Base-by-base conservation (phyloP, 2,329 filamentous ascomycete genomes). In the Pseudogymnoascus sp. region DNA sequence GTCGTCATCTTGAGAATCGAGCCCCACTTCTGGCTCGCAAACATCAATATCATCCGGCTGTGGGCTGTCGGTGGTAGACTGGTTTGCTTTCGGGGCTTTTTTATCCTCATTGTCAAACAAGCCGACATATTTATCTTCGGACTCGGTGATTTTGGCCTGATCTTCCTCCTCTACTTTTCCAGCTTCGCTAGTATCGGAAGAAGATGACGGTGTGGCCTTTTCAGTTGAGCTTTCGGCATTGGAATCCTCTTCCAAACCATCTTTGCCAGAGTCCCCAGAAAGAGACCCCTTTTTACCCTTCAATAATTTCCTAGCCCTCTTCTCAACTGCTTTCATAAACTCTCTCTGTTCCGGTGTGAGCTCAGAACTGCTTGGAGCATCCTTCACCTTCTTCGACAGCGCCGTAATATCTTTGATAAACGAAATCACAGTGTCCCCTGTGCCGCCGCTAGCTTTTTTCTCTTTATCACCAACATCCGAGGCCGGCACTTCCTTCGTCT, bases 261-360 rank as follows among this genome's bases (percentile, higher is more conserved):
- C 38, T 60, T 69, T 71, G 7, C 42, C 11, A 3, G 63, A n/a
- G 17, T 65, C 26, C 2, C 67, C 44, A 2, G 67, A 64, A 13
- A 61, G 53, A 31, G 21, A 62, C 0, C 64, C 65, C 23, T 60
- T 42, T 42, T 60, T 59, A n/a, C 19, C 63, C 7, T 76, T 75
- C 1, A 85, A 72, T 62, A 83, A 86, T 63, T 80, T 79, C 53
- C 75, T 77, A 0, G 82, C 78, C 2, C 82, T 83, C 38, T 75
- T 75, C 64, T 80, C 77, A 35, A 86, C 81, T 17, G 77, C 74
- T 7, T 82, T 77, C 19, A 85, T 69, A 3, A 80, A 76, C 7
- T 82, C 79, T 63, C 80, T 77, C n/a, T 63, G 65, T 38, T 81
- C 79, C 0, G 75, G 38, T 5, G 65, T 67, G 69, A 5, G 63